A percentile compares a stretch with the other conserved stretches of the same genome.
These are phyloP conservation scores for Mortierella sp. DNA, from an alignment of 371 early-diverging fungal species.

Conservation along the genomic window DNA sequence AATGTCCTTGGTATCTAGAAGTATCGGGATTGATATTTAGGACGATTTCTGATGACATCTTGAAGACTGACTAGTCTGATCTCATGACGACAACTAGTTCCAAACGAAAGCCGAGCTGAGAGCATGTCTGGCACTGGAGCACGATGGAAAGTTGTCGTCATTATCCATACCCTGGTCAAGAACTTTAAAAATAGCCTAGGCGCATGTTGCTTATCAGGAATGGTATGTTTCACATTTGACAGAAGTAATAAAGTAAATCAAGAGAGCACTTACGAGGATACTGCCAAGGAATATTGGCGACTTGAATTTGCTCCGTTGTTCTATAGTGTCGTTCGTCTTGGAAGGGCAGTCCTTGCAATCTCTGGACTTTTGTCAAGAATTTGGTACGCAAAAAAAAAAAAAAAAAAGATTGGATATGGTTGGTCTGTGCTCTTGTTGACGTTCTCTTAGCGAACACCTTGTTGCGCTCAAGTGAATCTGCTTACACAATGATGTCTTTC, in stretches of 20 bases:
- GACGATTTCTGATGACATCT: too few relatives aligned
- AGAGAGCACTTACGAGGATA: slow-evolving; percentile 62
- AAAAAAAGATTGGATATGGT: too few relatives aligned
- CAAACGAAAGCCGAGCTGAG: neutral
- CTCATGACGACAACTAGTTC: neutral
- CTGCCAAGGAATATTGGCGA: slow-evolving; percentile 77
- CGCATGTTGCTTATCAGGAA: neutral
- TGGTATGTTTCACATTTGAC: neutral
- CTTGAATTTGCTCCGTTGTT: slow-evolving; percentile 75
- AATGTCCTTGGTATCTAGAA: slow-evolving; percentile 67
- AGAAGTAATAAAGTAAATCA: neutral
- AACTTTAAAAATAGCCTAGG: slow-evolving; percentile 13
- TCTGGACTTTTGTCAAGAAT: slow-evolving; percentile 59
- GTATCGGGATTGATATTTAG: neutral
- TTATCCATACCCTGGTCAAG: neutral
- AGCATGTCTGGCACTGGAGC: neutral
- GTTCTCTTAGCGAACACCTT: neutral
- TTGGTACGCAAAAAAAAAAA: neutral
- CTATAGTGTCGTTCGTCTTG: slow-evolving; percentile 57
- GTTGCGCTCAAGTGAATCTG: neutral
- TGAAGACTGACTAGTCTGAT: too few relatives aligned
- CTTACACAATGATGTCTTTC: slow-evolving; percentile 75
- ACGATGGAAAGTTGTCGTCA: slow-evolving; percentile 7
- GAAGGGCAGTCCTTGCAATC: slow-evolving; percentile 71
- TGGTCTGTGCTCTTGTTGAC: slow-evolving; percentile 22